Percentiles rank a stretch among this genome's conserved stretches.
Evolutionary conservation across 805 yeast genomes (phyloP).

Genomic region (Metschnikowia colocasiae): DNA sequence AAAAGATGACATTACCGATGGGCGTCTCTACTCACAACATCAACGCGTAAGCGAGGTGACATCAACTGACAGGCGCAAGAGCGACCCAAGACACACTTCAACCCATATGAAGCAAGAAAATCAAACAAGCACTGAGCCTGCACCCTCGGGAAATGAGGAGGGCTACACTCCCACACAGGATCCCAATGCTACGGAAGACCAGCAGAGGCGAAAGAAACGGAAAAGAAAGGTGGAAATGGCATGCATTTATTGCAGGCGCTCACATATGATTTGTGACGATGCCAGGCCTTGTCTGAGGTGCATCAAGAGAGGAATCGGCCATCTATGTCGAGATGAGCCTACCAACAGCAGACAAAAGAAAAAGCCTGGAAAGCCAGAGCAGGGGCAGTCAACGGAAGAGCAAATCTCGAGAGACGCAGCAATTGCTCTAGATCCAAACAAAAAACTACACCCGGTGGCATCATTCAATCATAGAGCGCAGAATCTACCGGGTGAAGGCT

Average conservation of each 20-base stretch:
- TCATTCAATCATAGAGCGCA: background rate
- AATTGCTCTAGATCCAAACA: background rate
- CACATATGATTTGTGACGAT: slow-evolving; percentile 92
- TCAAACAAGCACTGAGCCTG: background rate
- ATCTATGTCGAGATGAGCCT: slow-evolving; percentile 77
- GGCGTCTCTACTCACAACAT: background rate
- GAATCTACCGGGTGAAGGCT: background rate
- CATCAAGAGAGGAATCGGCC: slow-evolving; percentile 81
- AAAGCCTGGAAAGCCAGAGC: slow-evolving; percentile 15
- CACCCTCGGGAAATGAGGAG: background rate
- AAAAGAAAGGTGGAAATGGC: slow-evolving; percentile 61
- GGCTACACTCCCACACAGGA: background rate
- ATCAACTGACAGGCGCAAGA: background rate
- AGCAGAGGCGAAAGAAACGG: slow-evolving; percentile 16
- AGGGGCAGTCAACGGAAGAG: background rate
- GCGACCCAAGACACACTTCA: background rate
- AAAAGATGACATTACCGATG: slow-evolving; percentile 4
- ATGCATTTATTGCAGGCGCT: slow-evolving; percentile 86
- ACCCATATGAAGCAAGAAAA: background rate
- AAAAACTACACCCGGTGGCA: background rate
- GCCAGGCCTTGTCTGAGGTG: slow-evolving; percentile 76
- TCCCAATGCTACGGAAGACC: background rate
- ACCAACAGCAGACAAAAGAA: slow-evolving; percentile 40
- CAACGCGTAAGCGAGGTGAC: background rate
- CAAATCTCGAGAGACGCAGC: background rate